Conservation (phyloP, 2,329 filamentous ascomycete genomes). For the Ilyonectria sp. region DNA sequence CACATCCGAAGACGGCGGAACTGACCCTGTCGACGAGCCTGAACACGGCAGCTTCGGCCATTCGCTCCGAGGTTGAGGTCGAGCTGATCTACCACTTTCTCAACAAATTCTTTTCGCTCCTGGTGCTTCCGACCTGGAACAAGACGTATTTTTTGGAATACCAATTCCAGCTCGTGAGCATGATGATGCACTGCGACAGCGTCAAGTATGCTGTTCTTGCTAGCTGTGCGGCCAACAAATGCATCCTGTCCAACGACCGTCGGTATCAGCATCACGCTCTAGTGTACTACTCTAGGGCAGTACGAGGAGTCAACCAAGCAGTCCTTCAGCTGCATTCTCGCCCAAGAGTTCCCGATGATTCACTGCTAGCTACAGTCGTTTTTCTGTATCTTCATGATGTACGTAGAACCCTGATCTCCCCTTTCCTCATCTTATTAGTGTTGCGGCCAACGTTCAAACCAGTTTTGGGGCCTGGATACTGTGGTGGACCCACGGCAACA, state of each 20-base stretch:
- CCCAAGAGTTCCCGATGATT: slow-evolving; percentile 8
- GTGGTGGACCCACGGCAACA: slow-evolving; percentile 23
- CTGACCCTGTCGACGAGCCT: too few relatives aligned
- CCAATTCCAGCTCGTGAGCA: slow-evolving; percentile 24
- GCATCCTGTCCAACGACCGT: slow-evolving; percentile 17
- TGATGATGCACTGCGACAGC: slow-evolving; percentile 25
- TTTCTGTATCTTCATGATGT: slow-evolving; percentile 28
- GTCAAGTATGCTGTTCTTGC: slow-evolving; percentile 30
- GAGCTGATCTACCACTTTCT: slow-evolving; percentile 29
- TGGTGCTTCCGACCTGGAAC: slow-evolving; percentile 29
- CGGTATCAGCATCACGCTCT: slow-evolving; percentile 23
- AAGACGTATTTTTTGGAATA: slow-evolving; percentile 17
- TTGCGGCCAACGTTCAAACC: too few relatives aligned
- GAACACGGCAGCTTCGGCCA: too few relatives aligned
- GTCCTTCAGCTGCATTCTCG: not conserved
- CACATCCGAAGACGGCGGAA: too few relatives aligned
- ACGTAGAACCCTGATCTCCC: not conserved
- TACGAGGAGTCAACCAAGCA: slow-evolving; percentile 11
- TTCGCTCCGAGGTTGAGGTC: slow-evolving; percentile 17
- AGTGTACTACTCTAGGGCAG: slow-evolving; percentile 26
- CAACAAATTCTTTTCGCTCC: slow-evolving; percentile 23
- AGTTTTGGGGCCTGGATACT: slow-evolving; percentile 28
- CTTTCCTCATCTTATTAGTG: not conserved
- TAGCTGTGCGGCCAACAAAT: slow-evolving; percentile 26
- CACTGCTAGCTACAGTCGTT: slow-evolving; percentile 19